Evolutionary conservation across 805 yeast genomes (phyloP).

Genomic region (Kazachstania taianensis): DNA sequence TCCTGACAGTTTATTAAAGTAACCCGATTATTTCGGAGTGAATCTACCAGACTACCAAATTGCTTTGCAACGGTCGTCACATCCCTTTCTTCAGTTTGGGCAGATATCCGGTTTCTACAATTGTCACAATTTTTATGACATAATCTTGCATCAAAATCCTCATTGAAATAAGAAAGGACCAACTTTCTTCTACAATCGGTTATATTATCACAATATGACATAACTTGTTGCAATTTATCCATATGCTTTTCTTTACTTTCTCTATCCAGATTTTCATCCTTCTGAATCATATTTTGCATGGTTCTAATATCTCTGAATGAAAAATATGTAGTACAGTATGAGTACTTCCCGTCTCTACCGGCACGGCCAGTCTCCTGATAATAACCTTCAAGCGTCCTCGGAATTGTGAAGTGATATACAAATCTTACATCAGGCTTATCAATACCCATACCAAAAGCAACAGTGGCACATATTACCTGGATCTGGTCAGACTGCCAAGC

Average conservation of each 20-base stretch:
- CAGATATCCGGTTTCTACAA: conserved; percentile 43
- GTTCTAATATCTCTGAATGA: conserved; percentile 70
- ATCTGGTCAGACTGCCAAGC: conserved; percentile 70
- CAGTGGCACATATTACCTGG: conserved; percentile 89
- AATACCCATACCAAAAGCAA: conserved; percentile 99
- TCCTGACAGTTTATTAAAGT: conserved; percentile 80
- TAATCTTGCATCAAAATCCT: conserved; percentile 52
- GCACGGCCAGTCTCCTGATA: conserved; percentile 99
- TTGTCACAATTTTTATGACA: conserved; percentile 82
- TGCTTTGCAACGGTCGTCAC: conserved; percentile 55
- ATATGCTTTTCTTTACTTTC: conserved; percentile 69
- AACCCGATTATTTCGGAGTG: conserved; percentile 48
- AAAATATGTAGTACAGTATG: conserved; percentile 78
- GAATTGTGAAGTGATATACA: conserved; percentile 82
- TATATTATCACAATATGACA: conserved; percentile 84
- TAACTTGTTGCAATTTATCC: conserved; percentile 69
- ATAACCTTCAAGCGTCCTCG: conserved; percentile 89
- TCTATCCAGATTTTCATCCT: conserved; percentile 58
- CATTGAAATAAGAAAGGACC: conserved; percentile 86
- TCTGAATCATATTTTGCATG: conserved; percentile 65
- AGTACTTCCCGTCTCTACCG: conserved; percentile 84
- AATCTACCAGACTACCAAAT: conserved; percentile 48
- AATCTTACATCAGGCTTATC: conserved; percentile 93
- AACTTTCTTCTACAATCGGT: conserved; percentile 88
- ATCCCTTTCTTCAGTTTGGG: conserved; percentile 47